Base-by-base conservation (phyloP, 805 yeast genomes). In the Candida dajiaensis region DNA sequence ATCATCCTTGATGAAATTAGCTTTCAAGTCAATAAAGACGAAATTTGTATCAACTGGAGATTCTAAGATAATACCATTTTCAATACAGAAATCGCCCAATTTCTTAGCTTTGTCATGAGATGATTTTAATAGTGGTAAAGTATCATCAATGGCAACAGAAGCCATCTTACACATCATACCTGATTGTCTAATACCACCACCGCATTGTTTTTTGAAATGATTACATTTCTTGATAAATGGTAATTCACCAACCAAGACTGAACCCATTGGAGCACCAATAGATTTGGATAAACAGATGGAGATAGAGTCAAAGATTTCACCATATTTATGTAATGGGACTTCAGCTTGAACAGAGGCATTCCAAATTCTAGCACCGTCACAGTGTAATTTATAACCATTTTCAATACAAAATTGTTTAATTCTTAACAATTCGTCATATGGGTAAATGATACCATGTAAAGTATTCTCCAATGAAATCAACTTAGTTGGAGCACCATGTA, bases 321-420 rank as follows among this genome's bases (percentile, higher is more conserved):
- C 85, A 64, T 82, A 89, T 57, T 87, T 87, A 18, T 65, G 67
- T 50, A 89, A 66, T 16, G 88, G 68, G 23, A 56, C 52, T 10
- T 47, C 52, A 10, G 88, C 78, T 23, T 76, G 90, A 12, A 76
- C 85, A 37, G 81, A 71, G 11, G 97, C 97, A 60, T 90, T 88
- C 94, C 95, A 89, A 45, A 90, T 70, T 56, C 98, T 76, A 16
- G 98, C 98, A 53, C 98, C 98, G 63, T 90, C 98, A 57, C 89
- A 78, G 59, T 90, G 97, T 57, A 89, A 66, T 46, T 71, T 74
- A 45, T 88, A 68, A 48, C 72, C 73, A 55, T 83, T 74, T 31
- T 68, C 76, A 46, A 72, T 70, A 54, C 94, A 87, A 74, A 86
- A 90, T 41, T 69, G 74, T 43, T 83, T 76, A 56, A 90, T 90